Evolutionary conservation across 768 basidiomycete species (phyloP), one percentile per base, ranked within the genome.

Genomic region (Russula ochroleuca): DNA sequence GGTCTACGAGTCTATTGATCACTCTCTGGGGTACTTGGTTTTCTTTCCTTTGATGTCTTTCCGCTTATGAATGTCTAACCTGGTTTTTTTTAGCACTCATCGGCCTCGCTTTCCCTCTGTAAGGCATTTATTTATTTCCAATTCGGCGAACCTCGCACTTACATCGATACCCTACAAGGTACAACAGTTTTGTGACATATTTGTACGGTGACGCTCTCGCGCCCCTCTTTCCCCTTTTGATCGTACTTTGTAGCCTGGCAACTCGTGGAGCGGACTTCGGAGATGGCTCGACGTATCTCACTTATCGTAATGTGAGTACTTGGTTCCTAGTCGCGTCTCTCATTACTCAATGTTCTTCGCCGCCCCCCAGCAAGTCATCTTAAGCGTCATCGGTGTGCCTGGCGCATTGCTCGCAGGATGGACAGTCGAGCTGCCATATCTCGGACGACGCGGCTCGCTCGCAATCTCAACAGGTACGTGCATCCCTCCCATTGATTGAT

Each of bases 51-150:
- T 15, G 14, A 6, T 17, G 3, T 38, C 43, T 28, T 25, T 28
- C 13, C 35, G 11, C 40, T 57, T 52, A 25, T 35, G 63, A 11
- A 38, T 5, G 15, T 9, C 17, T 21, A 49, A 19, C 9, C 2
- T 17, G 15, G 28, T 28, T 1, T n/a, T 57, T 17, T 15, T 65
- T 66, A 88, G 88, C 83, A 1, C 76, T 91, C 48, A 91, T 92
- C 63, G 90, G 89, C 8, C 79, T 91, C 15, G 88, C 88, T 2
- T 90, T 86, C 67, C 87, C 89, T 17, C 73, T 91, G 76, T 85
- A 66, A 72, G 79, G 71, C 13, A 52, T 19, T 57, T 9, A 21
- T n/a, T 57, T 25, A 3, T 8, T 45, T 28, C 31, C 23, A 7
- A 23, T 45, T 28, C 23, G 25, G 21, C 25, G 15, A 35, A 28